Evolutionary conservation across 352 stramenopile species (phyloP).

Genomic region (Pythium guiyangense): DNA sequence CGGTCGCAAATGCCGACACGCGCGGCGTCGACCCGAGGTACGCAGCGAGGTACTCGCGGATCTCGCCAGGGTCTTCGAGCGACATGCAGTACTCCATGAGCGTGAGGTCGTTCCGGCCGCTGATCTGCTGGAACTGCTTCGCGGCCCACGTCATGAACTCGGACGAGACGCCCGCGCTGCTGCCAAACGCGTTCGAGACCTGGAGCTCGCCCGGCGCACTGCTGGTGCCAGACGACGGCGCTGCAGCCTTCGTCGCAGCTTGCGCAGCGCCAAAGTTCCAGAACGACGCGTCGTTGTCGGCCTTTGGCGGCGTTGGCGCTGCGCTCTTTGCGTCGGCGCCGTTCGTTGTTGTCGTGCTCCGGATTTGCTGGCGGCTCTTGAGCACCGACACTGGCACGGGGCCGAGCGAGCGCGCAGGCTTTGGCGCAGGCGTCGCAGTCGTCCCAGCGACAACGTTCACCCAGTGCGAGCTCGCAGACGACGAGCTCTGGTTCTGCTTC

Average conservation of each 20-base stretch:
- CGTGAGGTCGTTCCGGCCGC: conserved; percentile 74
- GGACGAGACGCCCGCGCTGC: conserved; percentile 38
- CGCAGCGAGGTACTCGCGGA: conserved; percentile 94
- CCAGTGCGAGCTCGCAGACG: conserved; percentile 62
- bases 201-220: conserved; percentile 6
- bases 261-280: conserved; percentile 77
- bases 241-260: conserved; percentile 18
- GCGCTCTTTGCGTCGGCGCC: conserved; percentile 17
- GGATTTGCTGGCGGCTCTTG: conserved; percentile 65
- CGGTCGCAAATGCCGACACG: conserved; percentile 96
- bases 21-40: conserved; percentile 94
- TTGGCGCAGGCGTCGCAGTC: conserved; percentile 38
- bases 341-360: conserved; percentile 23
- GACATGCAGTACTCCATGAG: conserved; percentile 94
- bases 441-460: conserved; percentile 82
- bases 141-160: conserved; percentile 79
- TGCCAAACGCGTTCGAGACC: conserved; percentile 45
- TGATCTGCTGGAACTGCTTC: conserved; percentile 80
- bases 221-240: conserved; percentile 1
- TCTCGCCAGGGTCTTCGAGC: conserved; percentile 92
- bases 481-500: conserved; percentile 31
- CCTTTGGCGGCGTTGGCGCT: conserved; percentile 32
- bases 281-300: conserved; percentile 68
- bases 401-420: conserved; percentile 52
- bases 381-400: conserved; percentile 77